These are phyloP conservation scores for Boletus reticulatus DNA, from an alignment of 768 basidiomycete species.

Conservation along the genomic window DNA sequence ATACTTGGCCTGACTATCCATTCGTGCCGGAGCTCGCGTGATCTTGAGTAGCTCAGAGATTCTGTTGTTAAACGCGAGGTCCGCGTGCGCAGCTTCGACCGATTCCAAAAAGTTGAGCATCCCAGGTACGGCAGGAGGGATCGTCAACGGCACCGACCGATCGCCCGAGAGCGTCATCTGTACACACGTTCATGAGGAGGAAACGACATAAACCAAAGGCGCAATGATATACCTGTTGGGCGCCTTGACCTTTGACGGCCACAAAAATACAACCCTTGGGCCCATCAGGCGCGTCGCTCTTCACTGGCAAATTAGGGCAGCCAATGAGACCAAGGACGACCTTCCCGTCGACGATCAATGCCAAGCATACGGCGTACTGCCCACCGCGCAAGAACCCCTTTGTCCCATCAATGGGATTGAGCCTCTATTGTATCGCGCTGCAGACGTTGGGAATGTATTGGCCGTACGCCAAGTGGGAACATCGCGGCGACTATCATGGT, in stretches of 20 bases:
- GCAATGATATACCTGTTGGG: conserved; percentile 54
- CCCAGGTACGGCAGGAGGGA: conserved; percentile 41
- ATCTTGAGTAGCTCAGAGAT: conserved; percentile 69
- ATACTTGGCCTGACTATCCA: conserved; percentile 99
- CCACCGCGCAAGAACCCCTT: conserved; percentile 91
- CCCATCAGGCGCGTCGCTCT: conserved; percentile 49
- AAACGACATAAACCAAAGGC: conserved; percentile 25
- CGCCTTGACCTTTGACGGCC: conserved; percentile 84
- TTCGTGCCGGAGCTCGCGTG: conserved; percentile 63
- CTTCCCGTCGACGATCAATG: conserved; percentile 73
- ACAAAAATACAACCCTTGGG: conserved; percentile 80
- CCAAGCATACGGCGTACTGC: conserved; percentile 91
- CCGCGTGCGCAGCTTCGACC: conserved; percentile 88
- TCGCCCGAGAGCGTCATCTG: conserved; percentile 55
- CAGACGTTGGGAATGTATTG: too few species aligned
- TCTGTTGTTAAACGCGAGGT: conserved; percentile 78
- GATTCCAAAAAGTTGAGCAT: conserved; percentile 80
- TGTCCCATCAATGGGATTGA: conserved; percentile 91
- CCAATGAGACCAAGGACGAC: conserved; percentile 86
- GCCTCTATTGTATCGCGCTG: too few species aligned
- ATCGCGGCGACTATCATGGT: too few species aligned
- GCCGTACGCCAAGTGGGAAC: conserved; percentile 65
- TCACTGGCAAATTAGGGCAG: conserved; percentile 84
- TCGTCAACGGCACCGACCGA: conserved; percentile 48
- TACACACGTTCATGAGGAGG: not conserved